phyloP scores from a whole-genome alignment of 73 alveolate genomes.

The Paramecium biaurelia region DNA sequence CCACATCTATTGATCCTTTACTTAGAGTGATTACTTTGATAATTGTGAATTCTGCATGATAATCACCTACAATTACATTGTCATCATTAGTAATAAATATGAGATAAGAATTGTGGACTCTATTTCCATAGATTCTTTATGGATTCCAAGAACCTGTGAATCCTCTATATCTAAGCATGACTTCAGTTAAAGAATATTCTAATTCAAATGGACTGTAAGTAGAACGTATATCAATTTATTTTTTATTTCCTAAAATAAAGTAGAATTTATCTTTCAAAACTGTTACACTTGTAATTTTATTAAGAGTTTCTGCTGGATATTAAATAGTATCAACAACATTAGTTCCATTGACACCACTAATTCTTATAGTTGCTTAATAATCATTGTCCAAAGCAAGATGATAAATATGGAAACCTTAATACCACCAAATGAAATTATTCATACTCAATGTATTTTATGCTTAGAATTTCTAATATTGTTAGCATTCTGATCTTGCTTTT shows the following conservation, averaged over 20 bases:
- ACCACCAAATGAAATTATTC: constrained; percentile 30
- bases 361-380: not conserved
- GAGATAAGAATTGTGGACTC: constrained; percentile 15
- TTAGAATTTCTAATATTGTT: not conserved
- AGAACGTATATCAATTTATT: not conserved
- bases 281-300: not conserved
- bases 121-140: not conserved
- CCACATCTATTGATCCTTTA: not conserved
- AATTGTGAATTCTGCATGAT: not conserved
- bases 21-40: not conserved
- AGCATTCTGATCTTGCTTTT: not conserved
- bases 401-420: not conserved
- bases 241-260: constrained; percentile 6
- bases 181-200: not conserved
- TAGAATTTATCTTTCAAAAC: not conserved
- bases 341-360: not conserved
- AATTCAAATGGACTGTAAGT: not conserved
- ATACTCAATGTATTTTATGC: not conserved
- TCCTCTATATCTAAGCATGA: not conserved
- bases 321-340: not conserved
- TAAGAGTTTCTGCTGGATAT: not conserved
- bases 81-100: not conserved
- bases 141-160: constrained; percentile 28
- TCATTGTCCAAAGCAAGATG: not conserved
- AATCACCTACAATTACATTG: constrained; percentile 30